Evolutionary conservation across 2,329 filamentous ascomycete species (phyloP), one percentile per base, ranked within the genome.

Genomic region (Verticillium longisporum): DNA sequence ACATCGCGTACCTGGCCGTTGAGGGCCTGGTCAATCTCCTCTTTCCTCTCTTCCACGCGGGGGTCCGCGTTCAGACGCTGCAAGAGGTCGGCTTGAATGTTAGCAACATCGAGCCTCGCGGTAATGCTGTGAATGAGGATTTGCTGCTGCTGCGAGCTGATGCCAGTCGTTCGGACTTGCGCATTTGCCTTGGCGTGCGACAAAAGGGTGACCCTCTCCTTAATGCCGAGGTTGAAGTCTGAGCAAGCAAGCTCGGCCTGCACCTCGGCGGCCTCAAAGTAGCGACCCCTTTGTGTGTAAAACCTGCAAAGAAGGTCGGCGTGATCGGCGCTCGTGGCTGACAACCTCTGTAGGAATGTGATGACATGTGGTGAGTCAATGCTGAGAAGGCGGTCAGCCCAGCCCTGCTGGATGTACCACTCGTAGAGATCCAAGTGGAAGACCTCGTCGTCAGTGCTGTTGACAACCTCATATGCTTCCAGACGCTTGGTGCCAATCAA

Each of bases 341-440:
- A 90, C 62, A 92, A 88, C 59, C 89, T 87, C 69, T 91, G 82
- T 2, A 99, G 84, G 72, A 97, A 99, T 2, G 88, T 90, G 53
- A 96, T 84, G 32, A 98, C 92, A 68, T 92, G 93, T 0, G 88
- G 85, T 5, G 93, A 96, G 61, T 93, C 85, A 58, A 95, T 92
- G 38, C 89, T 87, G 37, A 99, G 84, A 33, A 99, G 83, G 14
- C 92, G 88, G 65, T 97, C 92, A 10, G 86, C 89, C 87, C 91
- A 93, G 18, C 90, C 89, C 72, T 93, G 88, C 60, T 83, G 77
- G 66, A 98, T 87, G 74, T 99, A 99, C 94, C 95, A 99, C 69
- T 97, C 93, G 72, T 97, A 99, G n/a, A 99, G 82, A 68, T 91
- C 92, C 63, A 91, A 96, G 72, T 98, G 89, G 78, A 99, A 99